Conservation (phyloP, 208 protist species). For the Trypanosoma cruzi region DNA sequence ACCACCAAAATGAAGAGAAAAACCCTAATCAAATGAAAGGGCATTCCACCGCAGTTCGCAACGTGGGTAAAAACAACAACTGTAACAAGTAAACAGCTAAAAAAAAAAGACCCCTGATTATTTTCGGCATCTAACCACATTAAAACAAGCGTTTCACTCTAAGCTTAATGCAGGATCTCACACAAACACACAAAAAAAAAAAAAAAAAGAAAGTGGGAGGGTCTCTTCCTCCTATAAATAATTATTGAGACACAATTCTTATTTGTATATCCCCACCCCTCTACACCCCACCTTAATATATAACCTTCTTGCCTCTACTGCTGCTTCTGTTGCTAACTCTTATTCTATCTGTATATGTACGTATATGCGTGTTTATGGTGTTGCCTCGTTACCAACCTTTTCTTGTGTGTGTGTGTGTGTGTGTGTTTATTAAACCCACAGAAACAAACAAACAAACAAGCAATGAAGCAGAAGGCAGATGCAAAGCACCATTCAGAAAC, state of each 20-base stretch:
- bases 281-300: too few species aligned
- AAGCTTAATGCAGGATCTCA: not conserved
- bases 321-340: too few species aligned
- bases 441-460: too few species aligned
- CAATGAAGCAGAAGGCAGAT: too few species aligned
- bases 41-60: slow-evolving; percentile 15
- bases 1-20: slow-evolving; percentile 17
- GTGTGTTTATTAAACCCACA: too few species aligned
- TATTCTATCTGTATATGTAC: not conserved
- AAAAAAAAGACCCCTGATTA: slow-evolving; percentile 22
- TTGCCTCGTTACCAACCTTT: not conserved
- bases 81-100: slow-evolving; percentile 5
- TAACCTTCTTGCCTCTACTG: too few species aligned
- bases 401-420: too few species aligned
- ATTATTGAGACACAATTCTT: too few species aligned
- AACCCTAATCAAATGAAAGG: slow-evolving; percentile 21
- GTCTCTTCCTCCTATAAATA: too few species aligned
- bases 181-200: slow-evolving; percentile 2
- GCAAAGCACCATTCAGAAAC: too few species aligned
- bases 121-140: not conserved
- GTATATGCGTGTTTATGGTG: not conserved
- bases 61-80: slow-evolving; percentile 34
- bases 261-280: too few species aligned
- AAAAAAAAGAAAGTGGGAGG: not conserved
- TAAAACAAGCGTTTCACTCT: too few species aligned